Conservation (phyloP, 306 rosid species). For the Vigna mungo region DNA sequence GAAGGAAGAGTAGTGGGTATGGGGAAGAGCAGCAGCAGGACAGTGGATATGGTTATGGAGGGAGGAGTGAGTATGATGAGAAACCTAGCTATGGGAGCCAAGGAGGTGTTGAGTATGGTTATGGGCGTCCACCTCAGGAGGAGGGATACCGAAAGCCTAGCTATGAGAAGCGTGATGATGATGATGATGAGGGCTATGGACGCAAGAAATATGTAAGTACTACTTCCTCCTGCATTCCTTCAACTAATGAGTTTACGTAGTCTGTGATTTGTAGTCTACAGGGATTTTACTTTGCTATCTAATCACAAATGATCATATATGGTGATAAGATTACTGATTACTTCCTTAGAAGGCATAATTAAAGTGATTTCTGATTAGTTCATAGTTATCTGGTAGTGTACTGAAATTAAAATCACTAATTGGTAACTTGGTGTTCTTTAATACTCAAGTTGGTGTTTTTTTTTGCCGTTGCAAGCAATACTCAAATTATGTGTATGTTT, state of each 20-base stretch:
- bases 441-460: neutral
- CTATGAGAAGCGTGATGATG: slow-evolving; percentile 56
- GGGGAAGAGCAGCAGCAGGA: slow-evolving; percentile 31
- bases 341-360: neutral
- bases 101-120: slow-evolving; percentile 22
- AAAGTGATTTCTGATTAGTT: neutral
- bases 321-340: neutral
- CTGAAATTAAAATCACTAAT: neutral
- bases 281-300: neutral
- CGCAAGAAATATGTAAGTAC: slow-evolving; percentile 84
- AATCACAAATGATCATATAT: neutral
- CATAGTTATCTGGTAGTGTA: neutral
- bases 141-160: slow-evolving; percentile 38
- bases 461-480: neutral
- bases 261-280: neutral
- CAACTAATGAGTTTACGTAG: neutral
- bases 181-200: slow-evolving; percentile 60
- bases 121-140: slow-evolving; percentile 1
- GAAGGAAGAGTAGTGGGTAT: slow-evolving; percentile 10
- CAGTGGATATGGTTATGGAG: slow-evolving; percentile 34
- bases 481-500: neutral
- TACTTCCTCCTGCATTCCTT: slow-evolving; percentile 11
- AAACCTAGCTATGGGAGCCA: slow-evolving; percentile 48
- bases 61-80: slow-evolving; percentile 41
- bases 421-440: neutral